Evolutionary conservation across 257 asterid species (phyloP), one percentile per base, ranked within the genome.

Genomic region (Nicotiana undulata): DNA sequence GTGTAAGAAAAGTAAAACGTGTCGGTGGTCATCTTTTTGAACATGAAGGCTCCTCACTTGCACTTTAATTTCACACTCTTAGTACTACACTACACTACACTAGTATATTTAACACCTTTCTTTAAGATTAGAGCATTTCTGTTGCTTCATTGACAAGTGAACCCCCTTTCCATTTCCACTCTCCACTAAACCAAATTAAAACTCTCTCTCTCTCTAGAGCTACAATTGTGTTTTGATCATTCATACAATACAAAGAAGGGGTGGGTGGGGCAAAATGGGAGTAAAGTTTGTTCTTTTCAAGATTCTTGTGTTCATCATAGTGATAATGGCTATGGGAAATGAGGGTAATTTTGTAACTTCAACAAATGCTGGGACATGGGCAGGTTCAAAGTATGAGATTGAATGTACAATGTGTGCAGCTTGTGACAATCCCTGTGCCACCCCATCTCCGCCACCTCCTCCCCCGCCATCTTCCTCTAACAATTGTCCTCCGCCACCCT

Each of bases 401-500:
- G 95, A 93, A 82, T 94, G 98, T 87, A 93, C 97, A 81, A 91
- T 93, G 98, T 94, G 98, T 88, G 86, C 97, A 1, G 94, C 95
- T 0, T 94, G 98, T 78, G 98, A 94, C 91, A 94, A 91, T 85
- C 98, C 98, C 1, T 94, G 98, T 86, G 79, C 63, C 92, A 81
- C 91, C 66, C 89, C 92, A 9, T 90, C 98, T 5, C 87, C 95
- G 46, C 95, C 98, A 12, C 92, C 94, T 0, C 83, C 89, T 0
- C 82, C 84, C 0, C 86, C 93, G 0, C 26, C 89, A 0, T 22
- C 86, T 20, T 24, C 97, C 80, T 29, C 87, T 76, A 12, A 85
- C 70, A 82, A 84, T 84, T 87, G 92, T 80, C 97, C 97, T 44
- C 98, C 97, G 0, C 94, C 98, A 13, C 96, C 98, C 2, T 85